Percentiles rank a stretch among this genome's conserved stretches.
Evolutionary conservation across 2,329 filamentous ascomycete species (phyloP).

Genomic region (Lojkania enalia): DNA sequence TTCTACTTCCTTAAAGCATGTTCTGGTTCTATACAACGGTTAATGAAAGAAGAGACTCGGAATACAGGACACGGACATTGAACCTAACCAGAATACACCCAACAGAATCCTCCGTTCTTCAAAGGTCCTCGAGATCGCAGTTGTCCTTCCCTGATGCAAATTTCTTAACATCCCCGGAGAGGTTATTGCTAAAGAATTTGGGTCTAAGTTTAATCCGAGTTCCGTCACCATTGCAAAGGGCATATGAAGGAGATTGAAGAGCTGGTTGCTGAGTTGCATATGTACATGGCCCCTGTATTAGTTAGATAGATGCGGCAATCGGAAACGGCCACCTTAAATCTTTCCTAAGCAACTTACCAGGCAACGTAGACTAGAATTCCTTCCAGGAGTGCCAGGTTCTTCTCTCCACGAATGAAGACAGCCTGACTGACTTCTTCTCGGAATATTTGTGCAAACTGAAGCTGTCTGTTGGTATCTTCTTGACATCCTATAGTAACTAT

Average conservation of each 20-base stretch:
- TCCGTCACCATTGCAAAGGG: constrained; percentile 6
- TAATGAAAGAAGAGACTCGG: too few species aligned
- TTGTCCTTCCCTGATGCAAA: too few species aligned
- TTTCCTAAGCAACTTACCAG: constrained; percentile 15
- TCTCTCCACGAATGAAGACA: constrained; percentile 6
- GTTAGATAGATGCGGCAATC: too few species aligned
- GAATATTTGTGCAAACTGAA: constrained; percentile 5
- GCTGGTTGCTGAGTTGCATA: constrained; percentile 7
- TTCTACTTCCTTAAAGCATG: constrained; percentile 11
- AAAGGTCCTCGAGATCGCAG: too few species aligned
- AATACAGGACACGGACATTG: too few species aligned
- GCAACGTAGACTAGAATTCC: constrained; percentile 9
- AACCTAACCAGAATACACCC: constrained; percentile 10
- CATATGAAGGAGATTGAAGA: constrained; percentile 7
- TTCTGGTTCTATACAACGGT: constrained; percentile 3
- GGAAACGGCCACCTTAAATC: too few species aligned
- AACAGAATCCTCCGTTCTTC: constrained; percentile 11
- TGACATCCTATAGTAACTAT: constrained; percentile 13
- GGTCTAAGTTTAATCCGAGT: constrained; percentile 8
- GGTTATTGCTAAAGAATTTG: too few species aligned
- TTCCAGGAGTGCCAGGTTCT: constrained; percentile 8
- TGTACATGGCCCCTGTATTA: constrained; percentile 11
- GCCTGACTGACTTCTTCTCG: constrained; percentile 9
- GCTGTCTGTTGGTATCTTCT: constrained; percentile 4
- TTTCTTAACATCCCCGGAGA: too few species aligned